These are phyloP conservation scores for Alternaria atra DNA, from an alignment of 2,329 filamentous ascomycete genomes.

Conservation along the genomic window DNA sequence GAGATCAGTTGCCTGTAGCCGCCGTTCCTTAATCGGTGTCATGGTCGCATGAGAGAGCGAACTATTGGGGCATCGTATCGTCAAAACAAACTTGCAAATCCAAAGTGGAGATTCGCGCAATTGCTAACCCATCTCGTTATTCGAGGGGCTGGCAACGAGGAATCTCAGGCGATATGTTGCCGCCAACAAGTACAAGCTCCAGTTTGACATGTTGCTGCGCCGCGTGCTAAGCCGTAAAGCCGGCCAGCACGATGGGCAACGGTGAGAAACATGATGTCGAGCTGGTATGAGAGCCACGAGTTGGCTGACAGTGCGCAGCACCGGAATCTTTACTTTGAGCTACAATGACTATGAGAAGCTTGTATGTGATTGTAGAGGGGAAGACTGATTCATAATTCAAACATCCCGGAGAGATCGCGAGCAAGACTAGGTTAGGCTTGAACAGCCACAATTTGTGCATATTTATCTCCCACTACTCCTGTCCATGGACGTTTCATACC, in stretches of 20 bases:
- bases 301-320: not conserved
- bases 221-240: not conserved
- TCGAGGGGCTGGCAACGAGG: constrained; percentile 1
- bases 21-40: constrained; percentile 17
- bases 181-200: not conserved
- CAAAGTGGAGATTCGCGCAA: not conserved
- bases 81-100: not conserved
- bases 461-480: not conserved
- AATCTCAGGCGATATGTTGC: not conserved
- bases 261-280: not conserved
- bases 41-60: constrained; percentile 9
- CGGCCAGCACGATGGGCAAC: not conserved
- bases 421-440: not conserved
- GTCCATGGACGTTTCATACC: constrained; percentile 3
- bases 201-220: constrained; percentile 7
- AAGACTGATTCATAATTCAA: not conserved
- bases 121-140: not conserved
- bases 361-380: not conserved
- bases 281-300: not conserved
- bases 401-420: not conserved
- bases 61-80: constrained; percentile 2
- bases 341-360: no score
- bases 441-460: not conserved
- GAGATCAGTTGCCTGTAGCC: constrained; percentile 24
- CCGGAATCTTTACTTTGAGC: not conserved